Conservation (phyloP, 2,329 filamentous ascomycete species). For the Talaromyces pinophilus region DNA sequence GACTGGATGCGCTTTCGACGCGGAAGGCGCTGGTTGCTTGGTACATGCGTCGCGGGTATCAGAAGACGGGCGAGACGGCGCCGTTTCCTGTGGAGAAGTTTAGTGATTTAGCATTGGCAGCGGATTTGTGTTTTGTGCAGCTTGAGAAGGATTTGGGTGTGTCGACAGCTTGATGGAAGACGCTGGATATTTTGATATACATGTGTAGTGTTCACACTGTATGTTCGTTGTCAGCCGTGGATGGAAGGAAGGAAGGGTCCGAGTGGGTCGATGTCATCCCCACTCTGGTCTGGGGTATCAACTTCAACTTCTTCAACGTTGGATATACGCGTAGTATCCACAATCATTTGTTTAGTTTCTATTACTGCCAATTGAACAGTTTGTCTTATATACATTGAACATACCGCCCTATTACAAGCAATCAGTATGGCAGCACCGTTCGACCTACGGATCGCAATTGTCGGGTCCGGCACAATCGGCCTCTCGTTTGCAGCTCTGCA, state of each 20-base stretch:
- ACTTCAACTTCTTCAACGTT: background rate
- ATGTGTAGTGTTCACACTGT: background rate
- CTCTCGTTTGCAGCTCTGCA: conserved; percentile 55
- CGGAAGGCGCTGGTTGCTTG: conserved; percentile 33
- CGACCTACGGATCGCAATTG: conserved; percentile 36
- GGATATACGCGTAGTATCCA: no score
- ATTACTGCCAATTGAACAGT: background rate
- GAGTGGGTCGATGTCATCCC: background rate
- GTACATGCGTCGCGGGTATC: conserved; percentile 35
- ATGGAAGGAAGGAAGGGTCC: background rate
- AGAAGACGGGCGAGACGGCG: conserved; percentile 28
- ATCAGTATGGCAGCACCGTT: background rate
- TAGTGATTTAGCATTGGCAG: conserved; percentile 26
- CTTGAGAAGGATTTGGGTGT: conserved; percentile 19
- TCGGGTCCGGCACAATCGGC: conserved; percentile 53
- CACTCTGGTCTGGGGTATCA: background rate
- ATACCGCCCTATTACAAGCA: background rate
- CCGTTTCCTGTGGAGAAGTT: conserved; percentile 29
- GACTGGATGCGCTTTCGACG: conserved; percentile 34
- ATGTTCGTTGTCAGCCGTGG: background rate
- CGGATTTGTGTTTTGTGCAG: conserved; percentile 33
- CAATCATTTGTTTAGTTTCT: no score
- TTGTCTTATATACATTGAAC: background rate
- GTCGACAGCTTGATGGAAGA: background rate
- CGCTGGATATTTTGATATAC: background rate